Evolutionary conservation across 1,139 yeast genomes (phyloP), one percentile per base, ranked within the genome.

Genomic region (Zygoascus meyerae): DNA sequence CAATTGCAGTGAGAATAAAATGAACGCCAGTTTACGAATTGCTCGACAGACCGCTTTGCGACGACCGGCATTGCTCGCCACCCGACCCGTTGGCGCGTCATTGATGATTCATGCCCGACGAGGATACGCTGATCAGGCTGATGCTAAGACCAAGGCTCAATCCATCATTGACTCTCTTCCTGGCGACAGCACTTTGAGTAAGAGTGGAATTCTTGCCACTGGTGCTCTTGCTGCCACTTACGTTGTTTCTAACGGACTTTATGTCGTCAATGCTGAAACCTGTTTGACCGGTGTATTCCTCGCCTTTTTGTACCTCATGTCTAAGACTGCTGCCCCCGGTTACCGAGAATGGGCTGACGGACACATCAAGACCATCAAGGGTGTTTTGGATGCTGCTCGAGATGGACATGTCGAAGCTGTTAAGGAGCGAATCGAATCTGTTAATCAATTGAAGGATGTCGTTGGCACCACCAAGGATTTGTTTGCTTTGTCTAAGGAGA

Each of bases 311-410:
- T 82, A 77, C 57, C 75, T 89, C 63, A 74, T 79, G 61, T 86
- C 90, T 66, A 92, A 90, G 77, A 81, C 83, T 59, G 83, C 86
- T 62, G 96, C 96, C 54, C 97, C 97, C 63, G 79, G 85, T 64
- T 92, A 90, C 77, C 86, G 87, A 62, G 94, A 85, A 65, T 87
- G 94, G 84, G 97, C 97, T 51, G 89, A 83, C 64, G 84, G 86
- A 54, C 90, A 95, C 78, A 78, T 90, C 68, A 79, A 83, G 68
- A 81, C 84, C 65, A 92, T 92, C 64, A 77, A 81, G 64, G 81
- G 77, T 57, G 77, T 89, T 60, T 79, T 92, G 71, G 86, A 86
- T 73, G 78, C 83, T 57, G 89, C 97, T 46, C 87, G 97, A 75
- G 77, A 75, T 62, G 85, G 83, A 70, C 98, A 92, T 71, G 87